phyloP scores from a whole-genome alignment of 768 basidiomycete genomes.

The Pleurotus tuoliensis region DNA sequence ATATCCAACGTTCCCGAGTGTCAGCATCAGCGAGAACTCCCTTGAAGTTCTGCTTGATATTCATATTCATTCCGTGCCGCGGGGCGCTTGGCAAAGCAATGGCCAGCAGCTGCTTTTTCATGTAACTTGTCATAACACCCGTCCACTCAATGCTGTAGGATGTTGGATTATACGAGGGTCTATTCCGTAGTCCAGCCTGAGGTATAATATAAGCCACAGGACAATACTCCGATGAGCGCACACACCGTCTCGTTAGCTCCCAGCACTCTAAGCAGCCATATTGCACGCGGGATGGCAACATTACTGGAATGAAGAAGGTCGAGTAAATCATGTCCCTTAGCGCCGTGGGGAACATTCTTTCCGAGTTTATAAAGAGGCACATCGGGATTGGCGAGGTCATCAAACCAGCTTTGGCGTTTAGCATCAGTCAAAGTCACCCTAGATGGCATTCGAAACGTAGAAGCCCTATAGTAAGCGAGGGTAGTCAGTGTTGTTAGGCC shows the following conservation, averaged over 20 bases:
- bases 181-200: conserved; percentile 72
- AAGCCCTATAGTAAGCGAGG: conserved; percentile 34
- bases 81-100: conserved; percentile 80
- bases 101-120: conserved; percentile 79
- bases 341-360: conserved; percentile 83
- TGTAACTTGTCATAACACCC: conserved; percentile 70
- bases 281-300: conserved; percentile 75
- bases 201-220: conserved; percentile 2
- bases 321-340: conserved; percentile 79
- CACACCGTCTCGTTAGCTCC: conserved; percentile 83
- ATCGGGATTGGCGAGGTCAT: conserved; percentile 74
- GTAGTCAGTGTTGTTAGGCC: neutral
- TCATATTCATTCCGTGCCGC: conserved; percentile 67
- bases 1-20: conserved; percentile 70
- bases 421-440: conserved; percentile 77
- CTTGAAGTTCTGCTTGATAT: conserved; percentile 83
- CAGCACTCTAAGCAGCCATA: conserved; percentile 85
- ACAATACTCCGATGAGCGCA: neutral
- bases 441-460: conserved; percentile 77
- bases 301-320: conserved; percentile 74
- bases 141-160: conserved; percentile 88
- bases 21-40: conserved; percentile 72
- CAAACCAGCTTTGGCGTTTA: conserved; percentile 79
- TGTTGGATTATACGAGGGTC: conserved; percentile 74
- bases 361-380: conserved; percentile 80